These are phyloP conservation scores for Solanum hybrid DNA, from an alignment of 305 asterid species.

Conservation along the genomic window DNA sequence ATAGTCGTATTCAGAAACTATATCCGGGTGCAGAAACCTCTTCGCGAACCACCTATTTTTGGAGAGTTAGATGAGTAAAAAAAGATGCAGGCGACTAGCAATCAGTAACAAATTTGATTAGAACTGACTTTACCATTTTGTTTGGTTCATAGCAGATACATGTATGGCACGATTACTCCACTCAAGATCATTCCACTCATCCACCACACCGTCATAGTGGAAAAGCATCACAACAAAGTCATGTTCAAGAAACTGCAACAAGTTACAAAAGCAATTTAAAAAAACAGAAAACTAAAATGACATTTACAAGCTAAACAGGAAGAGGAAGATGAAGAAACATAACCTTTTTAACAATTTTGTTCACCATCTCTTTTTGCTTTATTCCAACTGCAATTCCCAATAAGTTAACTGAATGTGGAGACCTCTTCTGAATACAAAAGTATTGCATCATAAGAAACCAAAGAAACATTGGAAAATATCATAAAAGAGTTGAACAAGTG, in stretches of 20 bases:
- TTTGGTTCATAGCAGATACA: conserved; percentile 65
- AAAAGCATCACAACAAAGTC: conserved; percentile 80
- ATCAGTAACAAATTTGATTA: not conserved
- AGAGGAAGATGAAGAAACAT: not conserved
- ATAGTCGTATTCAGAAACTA: conserved; percentile 76
- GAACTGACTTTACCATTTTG: conserved; percentile 49
- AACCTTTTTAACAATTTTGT: conserved; percentile 67
- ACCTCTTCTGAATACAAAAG: conserved; percentile 26
- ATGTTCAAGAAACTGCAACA: conserved; percentile 58
- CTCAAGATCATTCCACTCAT: conserved; percentile 62
- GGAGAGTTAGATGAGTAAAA: not conserved
- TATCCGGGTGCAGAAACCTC: conserved; percentile 90
- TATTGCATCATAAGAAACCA: not conserved
- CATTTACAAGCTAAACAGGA: not conserved
- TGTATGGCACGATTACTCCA: conserved; percentile 68
- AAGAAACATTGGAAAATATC: conserved; percentile 9
- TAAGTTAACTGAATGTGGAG: conserved; percentile 26
- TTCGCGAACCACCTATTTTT: conserved; percentile 86
- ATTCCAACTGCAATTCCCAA: conserved; percentile 83
- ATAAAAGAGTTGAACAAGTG: not conserved
- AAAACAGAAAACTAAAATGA: not conserved
- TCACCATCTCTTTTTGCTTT: conserved; percentile 56
- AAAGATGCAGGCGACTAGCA: not conserved
- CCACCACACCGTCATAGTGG: conserved; percentile 82
- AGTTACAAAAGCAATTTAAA: not conserved